Conservation (phyloP, 2,329 filamentous ascomycete genomes). For the Arthrobotrys sphaeroides region DNA sequence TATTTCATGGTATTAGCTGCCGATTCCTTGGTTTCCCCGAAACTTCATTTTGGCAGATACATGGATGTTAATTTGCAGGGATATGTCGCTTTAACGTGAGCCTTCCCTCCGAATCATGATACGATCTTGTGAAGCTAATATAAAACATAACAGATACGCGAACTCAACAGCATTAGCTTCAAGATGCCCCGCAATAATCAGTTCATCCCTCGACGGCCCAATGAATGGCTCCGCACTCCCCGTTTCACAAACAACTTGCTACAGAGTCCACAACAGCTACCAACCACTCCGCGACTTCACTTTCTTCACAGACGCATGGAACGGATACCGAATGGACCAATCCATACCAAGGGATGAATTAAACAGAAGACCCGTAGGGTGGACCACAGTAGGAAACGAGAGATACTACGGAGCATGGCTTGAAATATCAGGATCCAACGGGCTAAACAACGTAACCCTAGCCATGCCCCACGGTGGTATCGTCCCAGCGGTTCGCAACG, state of each 20-base stretch:
- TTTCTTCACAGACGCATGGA: constrained; percentile 47
- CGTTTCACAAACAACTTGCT: constrained; percentile 47
- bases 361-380: constrained; percentile 32
- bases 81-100: constrained; percentile 32
- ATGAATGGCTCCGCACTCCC: constrained; percentile 49
- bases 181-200: constrained; percentile 47
- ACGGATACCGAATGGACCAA: constrained; percentile 21
- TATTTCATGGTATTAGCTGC: constrained; percentile 71
- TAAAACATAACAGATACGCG: constrained; percentile 24
- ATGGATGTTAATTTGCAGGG: constrained; percentile 45
- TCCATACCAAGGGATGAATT: constrained; percentile 33
- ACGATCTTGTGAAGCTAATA: background rate
- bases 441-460: constrained; percentile 79
- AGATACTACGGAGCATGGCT: constrained; percentile 63
- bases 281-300: constrained; percentile 50
- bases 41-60: constrained; percentile 70
- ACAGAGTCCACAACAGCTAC: constrained; percentile 48
- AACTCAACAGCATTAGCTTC: constrained; percentile 46
- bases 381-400: constrained; percentile 63
- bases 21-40: constrained; percentile 77
- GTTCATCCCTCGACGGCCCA: constrained; percentile 31
- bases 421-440: constrained; percentile 12
- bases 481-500: constrained; percentile 72
- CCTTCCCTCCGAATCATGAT: background rate
- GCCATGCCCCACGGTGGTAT: constrained; percentile 78